A percentile compares a stretch with the other conserved stretches of the same genome.
Conservation (phyloP, 2,329 filamentous ascomycete species). For the Venturiaceae sp. region DNA sequence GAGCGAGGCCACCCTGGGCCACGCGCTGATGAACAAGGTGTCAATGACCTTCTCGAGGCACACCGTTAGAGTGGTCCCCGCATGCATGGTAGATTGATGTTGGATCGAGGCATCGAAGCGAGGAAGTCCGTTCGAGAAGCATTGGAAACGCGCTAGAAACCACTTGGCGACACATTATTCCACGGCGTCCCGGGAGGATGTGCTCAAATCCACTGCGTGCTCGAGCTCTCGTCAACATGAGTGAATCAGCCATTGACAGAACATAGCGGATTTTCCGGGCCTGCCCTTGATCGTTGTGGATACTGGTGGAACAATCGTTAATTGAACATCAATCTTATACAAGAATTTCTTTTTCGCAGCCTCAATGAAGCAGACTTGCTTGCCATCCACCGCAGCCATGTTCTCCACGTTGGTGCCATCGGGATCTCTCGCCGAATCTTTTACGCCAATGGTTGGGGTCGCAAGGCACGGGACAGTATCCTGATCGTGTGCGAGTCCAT, state of each 20-base stretch:
- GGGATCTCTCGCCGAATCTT: neutral
- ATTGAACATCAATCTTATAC: neutral
- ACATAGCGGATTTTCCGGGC: neutral
- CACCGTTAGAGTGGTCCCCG: slow-evolving; percentile 4
- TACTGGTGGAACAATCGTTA: neutral
- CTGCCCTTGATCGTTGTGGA: neutral
- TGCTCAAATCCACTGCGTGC: neutral
- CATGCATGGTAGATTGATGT: neutral
- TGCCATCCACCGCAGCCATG: neutral
- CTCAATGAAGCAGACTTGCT: neutral
- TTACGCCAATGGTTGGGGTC: neutral
- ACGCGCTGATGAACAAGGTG: neutral
- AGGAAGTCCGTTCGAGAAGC: slow-evolving; percentile 1
- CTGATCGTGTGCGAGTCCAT: neutral
- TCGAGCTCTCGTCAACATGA: neutral
- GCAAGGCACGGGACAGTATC: neutral
- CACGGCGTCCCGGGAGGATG: neutral
- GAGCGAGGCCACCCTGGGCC: neutral
- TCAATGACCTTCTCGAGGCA: neutral
- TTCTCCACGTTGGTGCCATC: neutral
- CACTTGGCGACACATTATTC: neutral
- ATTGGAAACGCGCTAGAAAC: slow-evolving; percentile 1
- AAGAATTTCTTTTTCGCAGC: neutral
- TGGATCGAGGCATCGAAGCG: neutral
- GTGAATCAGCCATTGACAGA: neutral